Evolutionary conservation across 169 alveolate genomes (phyloP), one percentile per base, ranked within the genome.

Genomic region (Neospora caninum): DNA sequence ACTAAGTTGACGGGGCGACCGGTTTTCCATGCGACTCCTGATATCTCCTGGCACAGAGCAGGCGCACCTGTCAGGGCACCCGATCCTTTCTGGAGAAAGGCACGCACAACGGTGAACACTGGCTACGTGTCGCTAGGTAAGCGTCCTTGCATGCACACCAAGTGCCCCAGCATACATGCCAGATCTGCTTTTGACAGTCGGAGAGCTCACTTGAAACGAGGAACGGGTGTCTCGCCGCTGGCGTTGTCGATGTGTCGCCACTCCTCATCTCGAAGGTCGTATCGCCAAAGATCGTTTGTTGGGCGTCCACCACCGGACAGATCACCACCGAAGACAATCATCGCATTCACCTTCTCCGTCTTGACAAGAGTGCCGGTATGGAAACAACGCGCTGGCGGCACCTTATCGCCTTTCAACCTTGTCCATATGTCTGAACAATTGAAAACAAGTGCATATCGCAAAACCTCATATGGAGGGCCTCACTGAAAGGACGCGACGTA

Each of bases 301-400:
- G 87, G 67, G 84, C 78, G 69, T 20, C 93, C 92, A n/a, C 38
- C 29, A 9, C 95, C 95, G n/a, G 88, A 34, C 31, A 86, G 13
- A 49, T 92, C 95, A 31, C 95, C 95, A 0, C 95, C 95, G 42
- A 92, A 92, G 36, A 92, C 58, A 38, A 82, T 31, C 89, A 82
- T 82, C 69, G 69, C 53, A 43, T 82, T 36, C 38, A 25, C 89
- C 38, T 43, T 42, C 7, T 22, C 64, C 0, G 67, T 42, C 38
- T 22, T 22, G 22, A 67, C 89, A 18, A 82, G 22, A 1, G 89
- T 82, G 42, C 39, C 89, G 34, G 89, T 41, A 34, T 82, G 89
- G 64, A 82, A 82, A 42, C 89, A 82, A 9, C 89, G 53, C 89
- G 69, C 69, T 0, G 89, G 69, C 20, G 89, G 86, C 13, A 36